Conservation (phyloP, 495 filamentous ascomycete species). For the Ascodesmis nigricans region DNA sequence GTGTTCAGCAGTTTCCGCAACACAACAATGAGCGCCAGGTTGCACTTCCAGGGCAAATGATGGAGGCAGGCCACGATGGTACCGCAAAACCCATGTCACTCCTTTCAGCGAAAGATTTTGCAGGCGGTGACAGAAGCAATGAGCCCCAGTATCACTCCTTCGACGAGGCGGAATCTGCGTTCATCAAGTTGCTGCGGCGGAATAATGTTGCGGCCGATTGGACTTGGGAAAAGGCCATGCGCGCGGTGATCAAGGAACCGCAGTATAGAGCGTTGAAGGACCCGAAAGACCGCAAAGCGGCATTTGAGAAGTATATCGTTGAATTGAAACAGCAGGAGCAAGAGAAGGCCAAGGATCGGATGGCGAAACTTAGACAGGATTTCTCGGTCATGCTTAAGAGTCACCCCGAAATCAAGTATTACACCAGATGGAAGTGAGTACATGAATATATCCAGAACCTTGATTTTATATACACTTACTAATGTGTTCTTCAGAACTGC, state of each 20-base stretch:
- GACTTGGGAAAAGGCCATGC: constrained; percentile 81
- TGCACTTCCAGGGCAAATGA: constrained; percentile 19
- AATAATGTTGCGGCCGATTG: constrained; percentile 72
- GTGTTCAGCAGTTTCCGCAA: constrained; percentile 16
- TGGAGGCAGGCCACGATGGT: constrained; percentile 11
- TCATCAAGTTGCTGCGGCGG: constrained; percentile 71
- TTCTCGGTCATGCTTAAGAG: constrained; percentile 91
- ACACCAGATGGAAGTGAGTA: constrained; percentile 68
- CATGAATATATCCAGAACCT: not conserved
- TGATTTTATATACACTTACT: not conserved
- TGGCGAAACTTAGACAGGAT: constrained; percentile 78
- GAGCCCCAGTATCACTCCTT: constrained; percentile 67
- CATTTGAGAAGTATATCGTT: constrained; percentile 86
- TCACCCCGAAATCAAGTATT: constrained; percentile 93
- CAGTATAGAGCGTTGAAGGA: constrained; percentile 89
- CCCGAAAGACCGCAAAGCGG: constrained; percentile 71
- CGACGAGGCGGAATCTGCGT: constrained; percentile 87
- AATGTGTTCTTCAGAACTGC: constrained; percentile 33
- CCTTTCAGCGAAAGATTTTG: constrained; percentile 15
- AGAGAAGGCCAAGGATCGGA: constrained; percentile 81
- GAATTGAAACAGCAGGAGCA: constrained; percentile 85
- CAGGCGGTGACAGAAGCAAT: constrained; percentile 31
- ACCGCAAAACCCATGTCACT: constrained; percentile 15
- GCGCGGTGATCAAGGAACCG: constrained; percentile 72
- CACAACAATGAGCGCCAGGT: constrained; percentile 22